Evolutionary conservation across 2,329 filamentous ascomycete species (phyloP).

Genomic region (Trichoderma sp.): DNA sequence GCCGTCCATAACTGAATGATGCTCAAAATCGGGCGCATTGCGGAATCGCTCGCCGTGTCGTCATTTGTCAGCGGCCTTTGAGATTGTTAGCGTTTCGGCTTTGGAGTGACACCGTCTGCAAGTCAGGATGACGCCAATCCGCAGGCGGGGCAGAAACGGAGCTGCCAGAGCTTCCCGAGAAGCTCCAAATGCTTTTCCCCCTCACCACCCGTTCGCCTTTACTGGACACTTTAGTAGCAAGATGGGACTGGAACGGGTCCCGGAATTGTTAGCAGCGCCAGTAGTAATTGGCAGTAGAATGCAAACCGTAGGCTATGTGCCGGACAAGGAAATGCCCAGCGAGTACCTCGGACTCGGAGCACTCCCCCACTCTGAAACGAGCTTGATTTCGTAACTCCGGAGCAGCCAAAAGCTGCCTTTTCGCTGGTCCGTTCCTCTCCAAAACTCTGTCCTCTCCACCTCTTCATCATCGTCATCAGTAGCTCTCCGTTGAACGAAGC

Average conservation of each 20-base stretch:
- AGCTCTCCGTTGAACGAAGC: conserved; percentile 21
- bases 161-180: conserved; percentile 12
- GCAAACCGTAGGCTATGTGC: not conserved
- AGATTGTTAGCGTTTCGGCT: not conserved
- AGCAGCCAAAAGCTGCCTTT: conserved; percentile 1
- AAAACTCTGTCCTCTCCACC: conserved; percentile 20
- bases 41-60: not conserved
- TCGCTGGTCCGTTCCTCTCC: conserved; percentile 5
- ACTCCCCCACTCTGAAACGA: conserved; percentile 4
- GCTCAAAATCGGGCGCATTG: not conserved
- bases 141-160: conserved; percentile 19
- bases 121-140: conserved; percentile 21
- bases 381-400: conserved; percentile 20
- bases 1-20: not conserved
- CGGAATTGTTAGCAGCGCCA: not conserved
- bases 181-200: not conserved
- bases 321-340: not conserved
- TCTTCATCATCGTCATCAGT: conserved; percentile 20
- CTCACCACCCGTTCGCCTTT: not conserved
- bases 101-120: conserved; percentile 5
- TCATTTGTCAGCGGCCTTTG: conserved; percentile 15
- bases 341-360: not conserved
- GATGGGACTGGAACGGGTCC: not conserved
- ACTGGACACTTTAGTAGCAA: not conserved
- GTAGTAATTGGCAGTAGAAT: not conserved